Percentiles rank a stretch among this genome's conserved stretches.
Conservation (phyloP, 768 basidiomycete species). For the Naganishia onofrii region DNA sequence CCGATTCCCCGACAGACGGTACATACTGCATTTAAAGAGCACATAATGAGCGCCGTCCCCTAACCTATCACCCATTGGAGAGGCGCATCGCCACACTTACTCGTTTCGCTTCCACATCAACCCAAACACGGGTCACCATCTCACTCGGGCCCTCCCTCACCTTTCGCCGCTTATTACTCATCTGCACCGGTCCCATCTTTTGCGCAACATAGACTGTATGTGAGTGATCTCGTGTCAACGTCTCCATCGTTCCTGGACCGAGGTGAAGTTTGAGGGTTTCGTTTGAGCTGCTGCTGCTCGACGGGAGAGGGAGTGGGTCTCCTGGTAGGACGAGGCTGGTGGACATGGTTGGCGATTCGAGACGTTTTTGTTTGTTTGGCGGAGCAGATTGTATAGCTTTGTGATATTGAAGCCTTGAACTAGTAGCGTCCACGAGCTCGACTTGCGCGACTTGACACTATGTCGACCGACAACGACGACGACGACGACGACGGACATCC, state of each 20-base stretch:
- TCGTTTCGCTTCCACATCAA: conserved; percentile 78
- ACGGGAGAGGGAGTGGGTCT: conserved; percentile 14
- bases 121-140: conserved; percentile 72
- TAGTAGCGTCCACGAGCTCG: no score
- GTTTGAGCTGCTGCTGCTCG: no score
- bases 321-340: conserved; percentile 10
- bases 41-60: no score
- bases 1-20: conserved; percentile 82
- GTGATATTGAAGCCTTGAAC: no score
- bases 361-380: no score
- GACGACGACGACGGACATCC: no score
- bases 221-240: background rate
- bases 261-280: conserved; percentile 19
- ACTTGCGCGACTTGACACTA: no score
- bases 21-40: conserved; percentile 83
- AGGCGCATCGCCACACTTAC: no score
- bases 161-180: conserved; percentile 38
- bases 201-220: conserved; percentile 35
- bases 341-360: background rate
- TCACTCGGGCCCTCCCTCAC: conserved; percentile 68
- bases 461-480: no score
- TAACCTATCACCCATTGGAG: no score
- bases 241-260: background rate
- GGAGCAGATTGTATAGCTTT: background rate
- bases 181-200: conserved; percentile 37